Percentiles rank a stretch among this genome's conserved stretches.
Conservation (phyloP, 2,329 filamentous ascomycete species). For the Tolypocladium tundrense region DNA sequence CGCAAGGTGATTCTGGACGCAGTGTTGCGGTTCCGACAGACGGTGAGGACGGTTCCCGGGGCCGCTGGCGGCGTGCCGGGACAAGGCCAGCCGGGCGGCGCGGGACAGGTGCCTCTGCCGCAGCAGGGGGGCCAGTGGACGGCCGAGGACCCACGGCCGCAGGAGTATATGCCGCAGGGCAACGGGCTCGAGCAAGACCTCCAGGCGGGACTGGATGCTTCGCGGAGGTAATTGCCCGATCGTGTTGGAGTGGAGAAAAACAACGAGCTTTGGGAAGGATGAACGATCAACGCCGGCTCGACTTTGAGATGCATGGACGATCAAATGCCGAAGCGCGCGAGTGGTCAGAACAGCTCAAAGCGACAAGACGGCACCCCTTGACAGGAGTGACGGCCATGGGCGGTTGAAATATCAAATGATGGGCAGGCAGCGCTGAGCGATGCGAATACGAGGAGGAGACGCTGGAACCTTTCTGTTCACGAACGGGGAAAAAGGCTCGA, state of each 20-base stretch:
- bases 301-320: neutral
- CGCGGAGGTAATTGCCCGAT: slow-evolving; percentile 10
- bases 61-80: slow-evolving; percentile 18
- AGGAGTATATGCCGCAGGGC: slow-evolving; percentile 42
- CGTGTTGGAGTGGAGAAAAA: neutral
- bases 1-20: slow-evolving; percentile 96
- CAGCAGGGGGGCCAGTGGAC: slow-evolving; percentile 43
- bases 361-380: neutral
- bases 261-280: neutral
- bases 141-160: slow-evolving; percentile 48
- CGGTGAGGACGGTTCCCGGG: slow-evolving; percentile 41
- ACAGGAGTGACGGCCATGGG: neutral
- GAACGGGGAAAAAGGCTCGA: neutral
- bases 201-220: slow-evolving; percentile 32
- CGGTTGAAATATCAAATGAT: neutral
- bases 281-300: neutral
- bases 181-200: slow-evolving; percentile 49
- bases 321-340: neutral
- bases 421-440: neutral
- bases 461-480: neutral
- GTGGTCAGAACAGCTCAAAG: neutral
- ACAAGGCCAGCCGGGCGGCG: slow-evolving; percentile 24
- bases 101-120: slow-evolving; percentile 43
- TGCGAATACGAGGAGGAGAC: neutral
- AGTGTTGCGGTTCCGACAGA: slow-evolving; percentile 71